Conservation (phyloP, 768 basidiomycete genomes). For the Rossbeevera mucosa region DNA sequence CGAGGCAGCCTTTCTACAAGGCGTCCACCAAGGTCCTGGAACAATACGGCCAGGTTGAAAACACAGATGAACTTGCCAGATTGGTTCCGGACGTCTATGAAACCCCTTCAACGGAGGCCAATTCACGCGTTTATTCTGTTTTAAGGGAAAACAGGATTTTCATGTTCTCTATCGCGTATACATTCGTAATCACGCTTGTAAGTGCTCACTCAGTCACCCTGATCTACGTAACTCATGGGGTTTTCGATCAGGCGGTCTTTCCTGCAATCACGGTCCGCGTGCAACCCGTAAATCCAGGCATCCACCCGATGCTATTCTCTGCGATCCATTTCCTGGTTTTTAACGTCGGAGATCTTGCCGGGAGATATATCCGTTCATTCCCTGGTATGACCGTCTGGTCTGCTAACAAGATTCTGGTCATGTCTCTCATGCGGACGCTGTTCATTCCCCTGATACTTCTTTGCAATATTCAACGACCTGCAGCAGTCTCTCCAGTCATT, state of each 20-base stretch:
- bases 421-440: conserved; percentile 67
- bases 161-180: conserved; percentile 69
- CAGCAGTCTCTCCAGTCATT: conserved; percentile 42
- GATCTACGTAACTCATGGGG: conserved; percentile 1
- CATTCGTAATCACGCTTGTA: conserved; percentile 78
- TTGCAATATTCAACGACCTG: conserved; percentile 71
- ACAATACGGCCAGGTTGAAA: conserved; percentile 23
- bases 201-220: conserved; percentile 18
- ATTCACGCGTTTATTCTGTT: conserved; percentile 45
- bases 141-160: conserved; percentile 63
- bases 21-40: conserved; percentile 48
- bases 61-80: conserved; percentile 26
- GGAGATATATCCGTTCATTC: conserved; percentile 64
- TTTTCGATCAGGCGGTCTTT: conserved; percentile 62
- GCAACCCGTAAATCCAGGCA: conserved; percentile 54
- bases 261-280: conserved; percentile 84
- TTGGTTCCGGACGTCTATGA: conserved; percentile 34
- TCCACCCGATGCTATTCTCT: conserved; percentile 80
- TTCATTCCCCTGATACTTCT: conserved; percentile 87
- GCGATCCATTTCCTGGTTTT: conserved; percentile 74
- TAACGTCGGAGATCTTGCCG: conserved; percentile 67
- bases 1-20: conserved; percentile 56
- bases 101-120: conserved; percentile 31
- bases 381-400: conserved; percentile 68
- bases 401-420: conserved; percentile 50